These are phyloP conservation scores for Trifolium repens DNA, from an alignment of 306 rosid species.

Conservation along the genomic window DNA sequence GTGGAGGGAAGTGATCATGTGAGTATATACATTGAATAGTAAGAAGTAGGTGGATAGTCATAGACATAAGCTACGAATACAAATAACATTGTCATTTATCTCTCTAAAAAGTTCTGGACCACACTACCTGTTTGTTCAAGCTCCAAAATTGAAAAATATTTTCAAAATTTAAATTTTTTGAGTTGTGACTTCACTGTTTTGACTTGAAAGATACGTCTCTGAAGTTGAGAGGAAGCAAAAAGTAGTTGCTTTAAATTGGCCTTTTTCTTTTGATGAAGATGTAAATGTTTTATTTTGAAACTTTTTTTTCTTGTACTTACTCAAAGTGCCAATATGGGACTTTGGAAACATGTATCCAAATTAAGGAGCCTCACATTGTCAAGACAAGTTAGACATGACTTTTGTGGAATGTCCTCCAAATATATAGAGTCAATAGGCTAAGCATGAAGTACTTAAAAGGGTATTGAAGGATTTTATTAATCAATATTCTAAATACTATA, in stretches of 20 bases:
- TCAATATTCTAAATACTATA: too few relatives aligned
- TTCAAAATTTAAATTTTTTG: conserved; percentile 38
- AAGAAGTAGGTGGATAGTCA: not conserved
- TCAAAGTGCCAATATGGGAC: conserved; percentile 2
- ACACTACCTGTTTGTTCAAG: not conserved
- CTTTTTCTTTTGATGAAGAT: not conserved
- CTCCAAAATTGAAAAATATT: conserved; percentile 18
- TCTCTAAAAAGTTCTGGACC: not conserved
- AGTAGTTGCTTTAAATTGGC: conserved; percentile 4
- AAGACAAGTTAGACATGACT: not conserved
- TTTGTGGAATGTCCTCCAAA: not conserved
- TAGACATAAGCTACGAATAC: not conserved
- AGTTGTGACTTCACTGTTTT: conserved; percentile 13
- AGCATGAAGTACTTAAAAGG: not conserved
- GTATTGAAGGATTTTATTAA: not conserved
- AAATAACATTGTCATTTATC: not conserved
- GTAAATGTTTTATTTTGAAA: not conserved
- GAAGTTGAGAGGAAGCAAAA: not conserved
- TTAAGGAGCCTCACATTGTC: conserved; percentile 23
- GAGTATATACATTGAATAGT: not conserved
- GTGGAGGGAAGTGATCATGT: not conserved
- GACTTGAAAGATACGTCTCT: conserved; percentile 22
- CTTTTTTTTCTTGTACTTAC: conserved; percentile 17
- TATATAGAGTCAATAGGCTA: not conserved
- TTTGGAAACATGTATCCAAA: conserved; percentile 12